Base-by-base conservation (phyloP, 2,329 filamentous ascomycete species). In the Nannizziopsis arthrosporioides region DNA sequence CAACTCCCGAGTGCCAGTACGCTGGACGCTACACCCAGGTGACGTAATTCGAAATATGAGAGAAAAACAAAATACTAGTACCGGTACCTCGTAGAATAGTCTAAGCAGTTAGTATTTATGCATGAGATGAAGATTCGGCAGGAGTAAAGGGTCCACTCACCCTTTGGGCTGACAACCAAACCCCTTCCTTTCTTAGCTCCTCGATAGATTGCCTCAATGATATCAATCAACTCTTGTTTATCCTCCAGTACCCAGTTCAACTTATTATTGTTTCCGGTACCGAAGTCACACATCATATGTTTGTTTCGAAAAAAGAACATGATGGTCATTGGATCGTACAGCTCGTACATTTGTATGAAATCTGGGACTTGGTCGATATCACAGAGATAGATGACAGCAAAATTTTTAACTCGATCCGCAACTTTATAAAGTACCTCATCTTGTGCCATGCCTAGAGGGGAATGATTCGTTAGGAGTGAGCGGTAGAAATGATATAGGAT, bases 261-360 rank as follows among this genome's bases (percentile, higher is more conserved):
- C 68, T 96, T 96, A 67, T 98, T 98, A 68, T 98, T 98, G 71
- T 98, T 94, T 55, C 92, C 92, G 1, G 92, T 98, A 41, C 90
- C 52, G 41, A 54, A 53, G 38, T 54, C 50, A 42, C 66, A 68
- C 64, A 69, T 94, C 80, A 96, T 96, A 69, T 95, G 88, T 67
- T 98, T 98, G 66, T 98, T 98, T 53, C 90, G 80, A 73, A 89
- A 94, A 75, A 94, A 94, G 73, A 86, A 94, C 85, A 95, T 95
- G 67, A 96, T 81, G 2, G 92, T 94, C 70, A 89, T 86, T 0
- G 88, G 81, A 63, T 98, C 85, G 72, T 92, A 89, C 5, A 89
- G 74, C 63, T 88, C 76, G 73, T 95, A 95, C 90, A 96, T 96
- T 61, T 84, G 80, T 64, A 92, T 95, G 73, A 94, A 95, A 66